Percentiles rank a stretch among this genome's conserved stretches.
These are phyloP conservation scores for Coemansia linderi DNA, from an alignment of 371 early-diverging fungal species.

Conservation along the genomic window DNA sequence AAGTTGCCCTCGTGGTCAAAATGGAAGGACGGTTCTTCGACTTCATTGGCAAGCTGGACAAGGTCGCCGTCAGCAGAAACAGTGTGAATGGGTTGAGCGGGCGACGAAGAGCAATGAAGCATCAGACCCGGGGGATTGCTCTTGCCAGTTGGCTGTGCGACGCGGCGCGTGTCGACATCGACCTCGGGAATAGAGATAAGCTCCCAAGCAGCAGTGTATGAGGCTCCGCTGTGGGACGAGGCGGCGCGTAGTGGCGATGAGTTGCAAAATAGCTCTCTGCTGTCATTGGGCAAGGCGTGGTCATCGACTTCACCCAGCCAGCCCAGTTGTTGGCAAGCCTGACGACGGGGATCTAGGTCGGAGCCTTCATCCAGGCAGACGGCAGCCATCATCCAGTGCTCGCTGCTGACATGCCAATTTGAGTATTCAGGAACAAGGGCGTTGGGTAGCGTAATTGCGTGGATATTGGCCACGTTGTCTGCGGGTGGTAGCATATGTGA, in stretches of 20 bases:
- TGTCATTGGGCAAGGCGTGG: not conserved
- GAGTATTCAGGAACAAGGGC: conserved; percentile 3
- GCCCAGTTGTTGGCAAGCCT: conserved; percentile 12
- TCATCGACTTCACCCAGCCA: conserved; percentile 11
- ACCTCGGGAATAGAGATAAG: conserved; percentile 11
- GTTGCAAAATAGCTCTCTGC: not conserved
- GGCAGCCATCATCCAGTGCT: not conserved
- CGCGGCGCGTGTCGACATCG: not conserved
- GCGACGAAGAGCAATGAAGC: not conserved
- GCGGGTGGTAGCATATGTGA: not conserved
- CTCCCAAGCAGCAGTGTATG: conserved; percentile 8
- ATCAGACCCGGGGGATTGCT: conserved; percentile 15
- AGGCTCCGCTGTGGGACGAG: not conserved
- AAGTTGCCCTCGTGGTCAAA: conserved; percentile 37
- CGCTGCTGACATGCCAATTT: not conserved
- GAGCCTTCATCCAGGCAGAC: not conserved
- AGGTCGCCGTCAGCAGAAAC: not conserved
- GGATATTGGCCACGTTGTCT: not conserved
- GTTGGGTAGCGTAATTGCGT: conserved; percentile 7
- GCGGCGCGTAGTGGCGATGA: not conserved
- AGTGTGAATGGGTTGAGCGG: not conserved
- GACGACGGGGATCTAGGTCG: not conserved
- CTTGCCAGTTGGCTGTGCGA: not conserved
- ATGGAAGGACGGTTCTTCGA: conserved; percentile 5
- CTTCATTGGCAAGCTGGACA: not conserved